phyloP scores from a whole-genome alignment of 2,329 filamentous ascomycete species.

The Chaetomiaceae sp. region DNA sequence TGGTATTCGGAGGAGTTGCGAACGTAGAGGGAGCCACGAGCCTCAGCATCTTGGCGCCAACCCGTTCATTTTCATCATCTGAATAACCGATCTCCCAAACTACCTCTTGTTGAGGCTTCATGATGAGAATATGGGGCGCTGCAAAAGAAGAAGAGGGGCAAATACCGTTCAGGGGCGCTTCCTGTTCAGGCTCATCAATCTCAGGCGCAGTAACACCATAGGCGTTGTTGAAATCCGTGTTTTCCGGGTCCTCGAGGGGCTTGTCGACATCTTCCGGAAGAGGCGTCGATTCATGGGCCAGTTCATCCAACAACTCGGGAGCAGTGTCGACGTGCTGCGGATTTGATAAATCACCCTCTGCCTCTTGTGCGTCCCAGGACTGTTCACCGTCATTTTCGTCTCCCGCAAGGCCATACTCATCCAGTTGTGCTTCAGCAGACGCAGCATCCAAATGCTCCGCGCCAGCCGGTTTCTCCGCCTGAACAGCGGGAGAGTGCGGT shows the following conservation, averaged over 20 bases:
- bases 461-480: neutral
- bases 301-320: neutral
- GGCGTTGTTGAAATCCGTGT: neutral
- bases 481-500: neutral
- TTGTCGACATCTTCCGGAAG: constrained; percentile 1
- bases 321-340: neutral
- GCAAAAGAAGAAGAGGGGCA: constrained; percentile 11
- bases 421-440: neutral
- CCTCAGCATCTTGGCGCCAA: neutral
- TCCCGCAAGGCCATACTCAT: neutral
- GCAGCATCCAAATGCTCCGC: constrained; percentile 2
- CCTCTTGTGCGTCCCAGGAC: constrained; percentile 7
- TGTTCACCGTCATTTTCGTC: constrained; percentile 2
- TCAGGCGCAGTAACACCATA: constrained; percentile 1
- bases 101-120: neutral
- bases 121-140: neutral
- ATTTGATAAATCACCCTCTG: neutral
- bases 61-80: constrained; percentile 10
- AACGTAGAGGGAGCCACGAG: neutral
- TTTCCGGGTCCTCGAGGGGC: constrained; percentile 4
- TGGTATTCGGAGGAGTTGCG: neutral
- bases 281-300: neutral
- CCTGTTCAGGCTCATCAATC: constrained; percentile 7
- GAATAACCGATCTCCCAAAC: constrained; percentile 14
- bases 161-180: constrained; percentile 20